A percentile compares a stretch with the other conserved stretches of the same genome.
phyloP scores from a whole-genome alignment of 495 filamentous ascomycete species.

The Penicillium argentinense region DNA sequence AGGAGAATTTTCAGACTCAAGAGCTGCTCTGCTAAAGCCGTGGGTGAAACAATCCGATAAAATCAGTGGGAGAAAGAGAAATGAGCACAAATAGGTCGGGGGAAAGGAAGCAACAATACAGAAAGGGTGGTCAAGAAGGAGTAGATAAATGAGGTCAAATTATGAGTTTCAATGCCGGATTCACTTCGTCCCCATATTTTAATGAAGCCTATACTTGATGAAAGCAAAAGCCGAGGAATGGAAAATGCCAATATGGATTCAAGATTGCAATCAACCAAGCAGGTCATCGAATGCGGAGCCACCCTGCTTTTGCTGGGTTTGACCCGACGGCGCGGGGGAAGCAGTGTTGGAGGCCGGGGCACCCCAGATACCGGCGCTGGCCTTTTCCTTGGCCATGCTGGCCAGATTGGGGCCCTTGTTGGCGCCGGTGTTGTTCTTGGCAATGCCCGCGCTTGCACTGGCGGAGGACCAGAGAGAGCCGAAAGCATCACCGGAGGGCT shows the following conservation, averaged over 20 bases:
- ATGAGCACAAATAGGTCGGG: neutral
- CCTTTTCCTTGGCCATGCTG: conserved; percentile 94
- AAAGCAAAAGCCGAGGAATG: neutral
- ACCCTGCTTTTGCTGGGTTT: conserved; percentile 34
- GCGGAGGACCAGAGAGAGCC: conserved; percentile 80
- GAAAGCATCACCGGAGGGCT: conserved; percentile 74
- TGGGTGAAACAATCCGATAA: conserved; percentile 2
- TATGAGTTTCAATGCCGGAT: neutral
- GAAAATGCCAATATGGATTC: neutral
- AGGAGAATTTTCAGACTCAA: conserved; percentile 8
- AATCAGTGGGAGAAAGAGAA: neutral
- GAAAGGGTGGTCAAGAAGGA: neutral
- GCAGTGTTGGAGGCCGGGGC: conserved; percentile 46
- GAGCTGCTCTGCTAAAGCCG: conserved; percentile 12
- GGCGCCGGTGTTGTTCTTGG: conserved; percentile 65
- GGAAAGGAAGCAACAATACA: neutral
- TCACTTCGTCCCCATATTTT: no score
- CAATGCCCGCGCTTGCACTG: conserved; percentile 71
- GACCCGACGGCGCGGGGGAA: conserved; percentile 31
- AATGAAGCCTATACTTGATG: conserved; percentile 4
- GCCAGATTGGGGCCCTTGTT: conserved; percentile 76
- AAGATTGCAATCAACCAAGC: conserved; percentile 51
- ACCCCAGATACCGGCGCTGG: conserved; percentile 92
- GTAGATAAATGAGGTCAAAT: neutral
- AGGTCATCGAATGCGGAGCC: conserved; percentile 62